Evolutionary conservation across 2,329 filamentous ascomycete genomes (phyloP).

Genomic region (Stachybotrys chartarum): DNA sequence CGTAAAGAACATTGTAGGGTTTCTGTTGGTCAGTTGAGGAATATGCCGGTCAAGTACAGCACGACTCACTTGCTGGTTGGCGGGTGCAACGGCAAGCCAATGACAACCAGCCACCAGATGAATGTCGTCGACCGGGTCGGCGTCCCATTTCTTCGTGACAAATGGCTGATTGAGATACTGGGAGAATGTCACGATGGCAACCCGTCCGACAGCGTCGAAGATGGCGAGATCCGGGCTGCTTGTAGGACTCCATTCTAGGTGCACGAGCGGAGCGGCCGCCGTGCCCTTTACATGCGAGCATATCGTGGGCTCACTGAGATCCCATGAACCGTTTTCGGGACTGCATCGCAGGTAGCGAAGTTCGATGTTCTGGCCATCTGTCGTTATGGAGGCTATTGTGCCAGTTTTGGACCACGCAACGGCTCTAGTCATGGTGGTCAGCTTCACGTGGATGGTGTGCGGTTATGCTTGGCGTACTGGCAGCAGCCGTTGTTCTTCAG

Average conservation of each 20-base stretch:
- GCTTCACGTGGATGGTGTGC: not conserved
- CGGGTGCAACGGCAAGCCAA: slow-evolving; percentile 64
- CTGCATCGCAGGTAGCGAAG: slow-evolving; percentile 66
- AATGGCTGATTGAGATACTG: slow-evolving; percentile 68
- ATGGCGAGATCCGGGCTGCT: slow-evolving; percentile 74
- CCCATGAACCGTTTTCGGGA: slow-evolving; percentile 65
- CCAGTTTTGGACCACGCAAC: slow-evolving; percentile 86
- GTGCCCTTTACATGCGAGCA: slow-evolving; percentile 54
- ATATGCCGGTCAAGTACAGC: slow-evolving; percentile 1
- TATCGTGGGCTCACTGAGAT: slow-evolving; percentile 63
- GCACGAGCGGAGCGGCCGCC: slow-evolving; percentile 63
- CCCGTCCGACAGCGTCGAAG: slow-evolving; percentile 70
- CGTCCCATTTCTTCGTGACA: slow-evolving; percentile 51
- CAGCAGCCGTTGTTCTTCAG: slow-evolving; percentile 69
- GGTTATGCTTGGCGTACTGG: slow-evolving; percentile 47
- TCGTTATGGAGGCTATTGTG: slow-evolving; percentile 73
- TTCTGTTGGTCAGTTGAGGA: not conserved
- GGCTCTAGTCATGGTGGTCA: slow-evolving; percentile 41
- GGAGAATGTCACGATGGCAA: slow-evolving; percentile 66
- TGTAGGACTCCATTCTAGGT: slow-evolving; percentile 73
- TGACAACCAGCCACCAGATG: slow-evolving; percentile 75
- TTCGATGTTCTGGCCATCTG: slow-evolving; percentile 63
- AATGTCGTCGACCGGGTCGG: slow-evolving; percentile 67
- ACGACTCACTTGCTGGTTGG: slow-evolving; percentile 27
- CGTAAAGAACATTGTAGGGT: slow-evolving; percentile 40